phyloP scores from a whole-genome alignment of 2,329 filamentous ascomycete genomes.

The Aaosphaeria pasadenensis region DNA sequence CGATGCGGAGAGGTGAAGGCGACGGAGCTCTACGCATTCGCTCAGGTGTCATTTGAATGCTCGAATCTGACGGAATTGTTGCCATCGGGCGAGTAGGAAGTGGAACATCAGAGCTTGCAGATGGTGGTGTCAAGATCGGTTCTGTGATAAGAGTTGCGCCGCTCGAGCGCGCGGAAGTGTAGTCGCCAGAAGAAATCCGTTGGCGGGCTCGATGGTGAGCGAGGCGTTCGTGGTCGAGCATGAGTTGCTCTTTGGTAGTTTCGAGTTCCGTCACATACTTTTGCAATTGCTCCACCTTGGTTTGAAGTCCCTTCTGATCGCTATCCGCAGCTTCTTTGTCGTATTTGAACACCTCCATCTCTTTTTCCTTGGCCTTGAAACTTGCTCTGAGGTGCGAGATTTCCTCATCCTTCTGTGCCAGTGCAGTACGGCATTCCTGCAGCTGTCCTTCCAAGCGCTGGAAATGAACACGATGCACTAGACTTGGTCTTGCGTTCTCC shows the following conservation, averaged over 20 bases:
- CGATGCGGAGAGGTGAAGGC: conserved; percentile 1
- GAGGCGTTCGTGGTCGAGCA: conserved; percentile 30
- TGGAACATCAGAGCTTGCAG: conserved; percentile 3
- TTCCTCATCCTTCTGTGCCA: conserved; percentile 19
- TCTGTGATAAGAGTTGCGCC: conserved; percentile 30
- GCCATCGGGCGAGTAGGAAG: conserved; percentile 4
- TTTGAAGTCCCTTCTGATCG: conserved; percentile 16
- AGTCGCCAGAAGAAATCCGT: conserved; percentile 17
- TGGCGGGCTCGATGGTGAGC: conserved; percentile 20
- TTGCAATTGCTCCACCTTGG: conserved; percentile 25
- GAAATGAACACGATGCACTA: conserved; percentile 32
- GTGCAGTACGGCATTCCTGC: conserved; percentile 18
- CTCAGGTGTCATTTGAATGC: conserved; percentile 18
- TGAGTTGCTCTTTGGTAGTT: conserved; percentile 26
- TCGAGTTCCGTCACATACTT: conserved; percentile 20
- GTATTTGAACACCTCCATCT: conserved; percentile 16
- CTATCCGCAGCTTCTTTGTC: conserved; percentile 16
- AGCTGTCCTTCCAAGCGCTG: conserved; percentile 31
- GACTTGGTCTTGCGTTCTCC: conserved; percentile 26
- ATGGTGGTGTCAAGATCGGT: conserved; percentile 9
- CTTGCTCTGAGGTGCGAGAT: conserved; percentile 13
- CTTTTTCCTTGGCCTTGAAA: conserved; percentile 7
- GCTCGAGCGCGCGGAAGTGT: conserved; percentile 27
- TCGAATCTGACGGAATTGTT: conserved; percentile 1
- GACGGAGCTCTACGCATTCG: neutral